These are phyloP conservation scores for Cladophialophora chaetospira DNA, from an alignment of 2,329 filamentous ascomycete species.

Conservation along the genomic window DNA sequence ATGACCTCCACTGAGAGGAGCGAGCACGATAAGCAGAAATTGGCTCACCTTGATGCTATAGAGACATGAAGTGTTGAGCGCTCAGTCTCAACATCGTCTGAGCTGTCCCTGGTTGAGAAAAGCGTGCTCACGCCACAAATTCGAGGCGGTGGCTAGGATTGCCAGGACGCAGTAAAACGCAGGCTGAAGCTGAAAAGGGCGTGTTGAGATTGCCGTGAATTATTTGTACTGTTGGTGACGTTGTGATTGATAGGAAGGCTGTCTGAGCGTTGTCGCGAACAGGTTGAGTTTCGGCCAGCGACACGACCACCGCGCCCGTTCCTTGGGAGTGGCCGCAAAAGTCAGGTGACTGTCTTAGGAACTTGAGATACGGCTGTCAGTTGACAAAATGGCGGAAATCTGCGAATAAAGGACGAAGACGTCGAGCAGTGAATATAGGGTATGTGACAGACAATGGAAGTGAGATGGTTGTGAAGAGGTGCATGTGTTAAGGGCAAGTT, in stretches of 20 bases:
- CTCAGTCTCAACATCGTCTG: constrained; percentile 5
- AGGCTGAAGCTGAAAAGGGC: not conserved
- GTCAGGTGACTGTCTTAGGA: constrained; percentile 11
- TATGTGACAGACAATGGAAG: not conserved
- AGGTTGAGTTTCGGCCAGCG: constrained; percentile 4
- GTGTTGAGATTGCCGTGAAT: not conserved
- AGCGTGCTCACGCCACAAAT: not conserved
- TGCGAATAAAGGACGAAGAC: not conserved
- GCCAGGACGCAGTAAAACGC: not conserved
- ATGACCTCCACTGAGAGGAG: not conserved
- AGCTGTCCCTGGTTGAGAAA: not conserved
- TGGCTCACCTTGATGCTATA: constrained; percentile 9
- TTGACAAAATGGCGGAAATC: not conserved
- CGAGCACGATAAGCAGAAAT: not conserved
- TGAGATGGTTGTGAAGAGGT: not conserved
- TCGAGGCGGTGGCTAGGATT: not conserved
- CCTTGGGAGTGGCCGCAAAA: not conserved
- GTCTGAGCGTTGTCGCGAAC: constrained; percentile 7
- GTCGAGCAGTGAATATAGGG: not conserved
- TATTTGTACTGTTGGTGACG: not conserved
- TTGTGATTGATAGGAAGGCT: constrained; percentile 1
- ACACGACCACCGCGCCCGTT: constrained; percentile 1
- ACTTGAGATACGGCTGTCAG: not conserved
- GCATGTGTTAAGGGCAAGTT: not conserved
- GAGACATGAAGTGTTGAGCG: constrained; percentile 1